Evolutionary conservation across 441 rosid species (phyloP).

Genomic region (Erysimum pusillum): DNA sequence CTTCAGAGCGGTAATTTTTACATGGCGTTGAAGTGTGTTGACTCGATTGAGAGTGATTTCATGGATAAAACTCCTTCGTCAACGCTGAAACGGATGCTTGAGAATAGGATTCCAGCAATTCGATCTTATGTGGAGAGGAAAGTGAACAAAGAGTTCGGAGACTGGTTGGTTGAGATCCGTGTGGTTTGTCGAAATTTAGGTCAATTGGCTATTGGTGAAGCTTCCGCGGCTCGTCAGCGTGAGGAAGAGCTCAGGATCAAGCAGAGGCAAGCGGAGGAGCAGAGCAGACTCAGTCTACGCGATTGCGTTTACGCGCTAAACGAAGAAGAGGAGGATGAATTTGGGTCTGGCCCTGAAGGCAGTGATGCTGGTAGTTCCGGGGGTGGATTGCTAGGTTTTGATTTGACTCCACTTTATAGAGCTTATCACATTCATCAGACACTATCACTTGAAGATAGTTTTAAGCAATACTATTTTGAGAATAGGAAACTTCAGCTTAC

Average conservation of each 20-base stretch:
- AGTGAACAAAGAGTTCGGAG: slow-evolving; percentile 86
- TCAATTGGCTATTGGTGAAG: slow-evolving; percentile 95
- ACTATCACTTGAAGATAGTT: slow-evolving; percentile 80
- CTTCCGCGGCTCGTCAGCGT: slow-evolving; percentile 90
- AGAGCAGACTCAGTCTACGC: slow-evolving; percentile 86
- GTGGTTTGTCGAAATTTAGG: slow-evolving; percentile 91
- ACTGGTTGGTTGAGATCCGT: slow-evolving; percentile 99
- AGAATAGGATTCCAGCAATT: slow-evolving; percentile 83
- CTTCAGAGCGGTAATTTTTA: slow-evolving; percentile 73
- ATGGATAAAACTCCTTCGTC: slow-evolving; percentile 73
- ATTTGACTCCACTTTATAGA: slow-evolving; percentile 86
- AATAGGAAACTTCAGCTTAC: slow-evolving; percentile 93
- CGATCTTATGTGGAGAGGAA: slow-evolving; percentile 83
- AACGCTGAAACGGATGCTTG: slow-evolving; percentile 82
- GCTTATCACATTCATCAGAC: slow-evolving; percentile 94
- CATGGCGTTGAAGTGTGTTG: slow-evolving; percentile 85
- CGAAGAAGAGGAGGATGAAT: slow-evolving; percentile 81
- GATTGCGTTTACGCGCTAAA: slow-evolving; percentile 85
- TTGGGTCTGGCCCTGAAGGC: slow-evolving; percentile 53
- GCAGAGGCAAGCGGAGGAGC: slow-evolving; percentile 98
- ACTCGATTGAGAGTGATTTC: slow-evolving; percentile 73
- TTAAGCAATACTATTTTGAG: slow-evolving; percentile 86
- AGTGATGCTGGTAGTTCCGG: slow-evolving; percentile 60
- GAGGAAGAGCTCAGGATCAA: slow-evolving; percentile 93
- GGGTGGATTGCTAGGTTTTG: slow-evolving; percentile 66